Evolutionary conservation across 2,329 filamentous ascomycete species (phyloP).

Genomic region (Apiospora arundinis): DNA sequence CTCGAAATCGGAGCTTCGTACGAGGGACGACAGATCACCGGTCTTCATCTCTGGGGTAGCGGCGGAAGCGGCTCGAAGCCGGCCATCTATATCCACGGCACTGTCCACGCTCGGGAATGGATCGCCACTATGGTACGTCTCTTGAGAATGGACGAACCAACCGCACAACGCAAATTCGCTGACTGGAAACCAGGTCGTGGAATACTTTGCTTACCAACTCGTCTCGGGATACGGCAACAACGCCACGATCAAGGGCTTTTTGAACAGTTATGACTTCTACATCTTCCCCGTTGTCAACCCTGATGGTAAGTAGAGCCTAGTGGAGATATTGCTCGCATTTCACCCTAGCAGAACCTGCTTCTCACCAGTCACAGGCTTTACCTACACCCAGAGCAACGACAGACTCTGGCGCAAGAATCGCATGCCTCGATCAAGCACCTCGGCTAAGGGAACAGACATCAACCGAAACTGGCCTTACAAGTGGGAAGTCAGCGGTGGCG

Average conservation of each 20-base stretch:
- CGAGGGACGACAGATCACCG: constrained; percentile 62
- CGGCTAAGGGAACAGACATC: constrained; percentile 56
- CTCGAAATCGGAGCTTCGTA: constrained; percentile 53
- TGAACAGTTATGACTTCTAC: constrained; percentile 65
- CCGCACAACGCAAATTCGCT: not conserved
- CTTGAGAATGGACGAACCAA: not conserved
- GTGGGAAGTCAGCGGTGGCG: constrained; percentile 50
- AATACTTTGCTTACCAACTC: constrained; percentile 56
- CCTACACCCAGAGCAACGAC: constrained; percentile 56
- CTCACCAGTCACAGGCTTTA: constrained; percentile 48
- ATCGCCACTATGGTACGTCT: constrained; percentile 64
- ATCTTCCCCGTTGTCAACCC: constrained; percentile 61
- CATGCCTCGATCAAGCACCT: constrained; percentile 44
- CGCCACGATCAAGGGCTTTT: constrained; percentile 47
- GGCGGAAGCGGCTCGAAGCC: constrained; percentile 51
- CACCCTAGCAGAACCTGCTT: not conserved
- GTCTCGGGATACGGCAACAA: constrained; percentile 50
- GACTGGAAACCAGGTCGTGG: constrained; percentile 40
- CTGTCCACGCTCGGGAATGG: constrained; percentile 62
- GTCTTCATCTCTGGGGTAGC: constrained; percentile 60
- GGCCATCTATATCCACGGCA: constrained; percentile 58
- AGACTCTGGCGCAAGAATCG: constrained; percentile 62
- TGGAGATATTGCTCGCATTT: not conserved
- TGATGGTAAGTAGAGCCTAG: constrained; percentile 45
- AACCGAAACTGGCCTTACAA: constrained; percentile 60